Percentiles rank a stretch among this genome's conserved stretches.
phyloP scores from a whole-genome alignment of 441 rosid species.

The Adansonia rubrostipa region DNA sequence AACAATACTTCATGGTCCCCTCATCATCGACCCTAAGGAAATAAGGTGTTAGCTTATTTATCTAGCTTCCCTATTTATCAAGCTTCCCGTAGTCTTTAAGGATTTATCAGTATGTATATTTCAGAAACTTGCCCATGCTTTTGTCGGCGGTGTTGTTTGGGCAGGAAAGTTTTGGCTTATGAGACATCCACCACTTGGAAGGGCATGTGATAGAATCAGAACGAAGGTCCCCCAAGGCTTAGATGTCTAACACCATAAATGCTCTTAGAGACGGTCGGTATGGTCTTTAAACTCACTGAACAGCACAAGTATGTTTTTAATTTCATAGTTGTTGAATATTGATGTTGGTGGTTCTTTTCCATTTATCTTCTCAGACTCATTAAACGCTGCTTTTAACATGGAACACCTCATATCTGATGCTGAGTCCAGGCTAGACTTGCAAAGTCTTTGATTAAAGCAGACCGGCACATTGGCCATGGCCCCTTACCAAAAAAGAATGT shows the following conservation, averaged over 20 bases:
- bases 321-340: background rate
- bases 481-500: conserved; percentile 24
- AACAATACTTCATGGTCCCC: too few species aligned
- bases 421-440: conserved; percentile 71
- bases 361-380: conserved; percentile 63
- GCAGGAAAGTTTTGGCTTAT: conserved; percentile 31
- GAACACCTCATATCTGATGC: conserved; percentile 52
- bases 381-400: conserved; percentile 84
- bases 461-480: conserved; percentile 52
- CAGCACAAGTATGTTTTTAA: background rate
- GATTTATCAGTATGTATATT: background rate
- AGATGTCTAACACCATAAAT: conserved; percentile 26
- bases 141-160: background rate
- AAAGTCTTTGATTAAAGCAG: conserved; percentile 66
- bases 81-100: background rate
- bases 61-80: background rate
- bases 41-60: too few species aligned
- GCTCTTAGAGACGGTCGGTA: conserved; percentile 14
- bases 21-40: too few species aligned
- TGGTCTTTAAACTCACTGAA: background rate
- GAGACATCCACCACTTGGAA: conserved; percentile 28
- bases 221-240: conserved; percentile 30
- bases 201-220: conserved; percentile 26
- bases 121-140: background rate
- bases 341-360: background rate